Evolutionary conservation across 2,329 filamentous ascomycete genomes (phyloP), one percentile per base, ranked within the genome.

Genomic region (Microcera coccophila): DNA sequence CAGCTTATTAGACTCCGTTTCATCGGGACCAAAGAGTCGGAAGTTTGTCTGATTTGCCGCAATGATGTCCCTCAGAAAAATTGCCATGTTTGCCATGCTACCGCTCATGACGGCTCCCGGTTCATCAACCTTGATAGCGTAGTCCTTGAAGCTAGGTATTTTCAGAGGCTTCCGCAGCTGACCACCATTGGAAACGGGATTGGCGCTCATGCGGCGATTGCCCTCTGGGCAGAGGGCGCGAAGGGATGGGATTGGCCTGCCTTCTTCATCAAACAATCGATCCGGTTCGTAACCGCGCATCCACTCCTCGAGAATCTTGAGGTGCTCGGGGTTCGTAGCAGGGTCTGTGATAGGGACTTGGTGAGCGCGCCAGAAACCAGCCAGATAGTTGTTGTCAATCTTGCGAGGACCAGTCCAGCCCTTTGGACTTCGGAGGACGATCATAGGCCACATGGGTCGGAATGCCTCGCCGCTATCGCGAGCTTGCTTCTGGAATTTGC

Each of bases 1-100:
- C 3, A 90, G 78, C 66, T 90, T 90, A 68, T 90, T 90, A 17
- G 84, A 88, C 61, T 90, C 81, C 0, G 85, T 90, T 73, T 90
- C 86, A 58, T 90, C 86, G 0, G 86, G 86, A 0, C 85, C 85
- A 53, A 89, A 87, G 5, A 90, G 72, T 33, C 86, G 82, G 74
- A 90, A 90, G 59, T 77, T 84, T 44, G 70, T 72, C 51, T 68
- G 72, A 57, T 90, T 90, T 26, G 69, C 66, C 19, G 72, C 75
- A 19, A 90, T 73, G 35, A 90, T 71, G 44, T 89, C 84, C 22
- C 79, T 76, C 36, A 90, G 66, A 64, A 83, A 87, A 2, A 63
- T 67, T 12, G 81, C 78, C 67, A 88, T 84, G 58, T 84, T 85
- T 17, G 65, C 64, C 85, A 90, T 90, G 62, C 82, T 84, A 19